Conservation (phyloP, 176 grass and related monocot species). For the Carex pumila region DNA sequence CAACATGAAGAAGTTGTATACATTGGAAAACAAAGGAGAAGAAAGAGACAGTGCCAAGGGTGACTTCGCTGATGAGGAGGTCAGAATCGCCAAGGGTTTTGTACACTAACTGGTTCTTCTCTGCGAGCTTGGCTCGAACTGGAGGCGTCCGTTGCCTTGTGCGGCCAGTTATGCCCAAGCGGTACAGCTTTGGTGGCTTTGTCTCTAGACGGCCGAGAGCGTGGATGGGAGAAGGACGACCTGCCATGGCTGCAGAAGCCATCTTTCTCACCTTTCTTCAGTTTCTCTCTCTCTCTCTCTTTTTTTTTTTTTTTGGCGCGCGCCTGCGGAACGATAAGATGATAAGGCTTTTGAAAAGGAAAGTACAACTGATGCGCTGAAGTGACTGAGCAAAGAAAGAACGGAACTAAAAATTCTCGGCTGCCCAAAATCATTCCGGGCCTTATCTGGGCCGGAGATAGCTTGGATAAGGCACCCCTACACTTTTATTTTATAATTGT, state of each 20-base stretch:
- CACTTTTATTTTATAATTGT: no score
- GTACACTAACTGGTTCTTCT: constrained; percentile 18
- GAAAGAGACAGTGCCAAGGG: constrained; percentile 30
- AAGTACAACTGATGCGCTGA: no score
- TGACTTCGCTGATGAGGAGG: constrained; percentile 38
- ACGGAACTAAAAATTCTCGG: no score
- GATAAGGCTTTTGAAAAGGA: not conserved
- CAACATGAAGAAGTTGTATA: not conserved
- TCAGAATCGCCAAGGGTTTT: constrained; percentile 40
- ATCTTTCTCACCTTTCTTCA: not conserved
- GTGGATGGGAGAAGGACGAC: not conserved
- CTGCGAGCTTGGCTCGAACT: not conserved
- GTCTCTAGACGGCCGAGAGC: not conserved
- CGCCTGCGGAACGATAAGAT: not conserved
- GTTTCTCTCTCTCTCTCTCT: not conserved
- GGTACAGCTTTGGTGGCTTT: not conserved
- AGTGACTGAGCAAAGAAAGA: no score
- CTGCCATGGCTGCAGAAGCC: not conserved
- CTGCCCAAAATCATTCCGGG: no score
- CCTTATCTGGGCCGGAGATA: no score
- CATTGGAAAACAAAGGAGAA: not conserved
- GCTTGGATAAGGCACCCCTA: no score
- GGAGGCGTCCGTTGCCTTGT: not conserved
- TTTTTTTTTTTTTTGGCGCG: not conserved
- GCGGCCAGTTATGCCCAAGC: not conserved